Percentiles rank a stretch among this genome's conserved stretches.
phyloP scores from a whole-genome alignment of 2,329 filamentous ascomycete species.

The Trichoderma sp. region DNA sequence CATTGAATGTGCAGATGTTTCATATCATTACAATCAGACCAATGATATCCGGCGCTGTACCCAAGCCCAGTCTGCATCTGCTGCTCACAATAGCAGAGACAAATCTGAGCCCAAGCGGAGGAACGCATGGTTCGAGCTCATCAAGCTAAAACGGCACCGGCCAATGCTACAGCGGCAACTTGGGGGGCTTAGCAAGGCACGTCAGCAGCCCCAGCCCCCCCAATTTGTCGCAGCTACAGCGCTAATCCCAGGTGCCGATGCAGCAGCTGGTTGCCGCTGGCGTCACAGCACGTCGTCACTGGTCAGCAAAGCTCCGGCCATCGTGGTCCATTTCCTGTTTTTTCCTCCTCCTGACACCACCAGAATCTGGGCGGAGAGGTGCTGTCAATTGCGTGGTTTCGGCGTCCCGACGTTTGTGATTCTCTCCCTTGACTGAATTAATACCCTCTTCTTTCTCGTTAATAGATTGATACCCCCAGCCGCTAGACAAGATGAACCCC shows the following conservation, averaged over 20 bases:
- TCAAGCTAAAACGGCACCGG: neutral
- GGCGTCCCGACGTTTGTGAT: neutral
- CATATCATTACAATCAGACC: neutral
- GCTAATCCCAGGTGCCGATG: neutral
- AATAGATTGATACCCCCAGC: neutral
- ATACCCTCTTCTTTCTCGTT: neutral
- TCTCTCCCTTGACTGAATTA: neutral
- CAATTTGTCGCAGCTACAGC: conserved; percentile 9
- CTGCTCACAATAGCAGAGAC: neutral
- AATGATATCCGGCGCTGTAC: neutral
- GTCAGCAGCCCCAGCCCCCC: conserved; percentile 18
- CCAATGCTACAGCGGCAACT: neutral
- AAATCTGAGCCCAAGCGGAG: neutral
- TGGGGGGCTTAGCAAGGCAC: conserved; percentile 11
- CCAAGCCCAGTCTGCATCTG: neutral
- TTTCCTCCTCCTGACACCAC: neutral
- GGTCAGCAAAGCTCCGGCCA: neutral
- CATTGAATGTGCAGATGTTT: neutral
- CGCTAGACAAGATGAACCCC: neutral
- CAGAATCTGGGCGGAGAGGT: neutral
- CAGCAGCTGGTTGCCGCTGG: neutral
- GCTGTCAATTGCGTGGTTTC: neutral
- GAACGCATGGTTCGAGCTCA: conserved; percentile 3
- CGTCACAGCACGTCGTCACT: neutral
- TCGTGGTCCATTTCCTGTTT: neutral